These are phyloP conservation scores for Ceratobasidium sp. DNA, from an alignment of 1,284 basidiomycete species.

Conservation along the genomic window DNA sequence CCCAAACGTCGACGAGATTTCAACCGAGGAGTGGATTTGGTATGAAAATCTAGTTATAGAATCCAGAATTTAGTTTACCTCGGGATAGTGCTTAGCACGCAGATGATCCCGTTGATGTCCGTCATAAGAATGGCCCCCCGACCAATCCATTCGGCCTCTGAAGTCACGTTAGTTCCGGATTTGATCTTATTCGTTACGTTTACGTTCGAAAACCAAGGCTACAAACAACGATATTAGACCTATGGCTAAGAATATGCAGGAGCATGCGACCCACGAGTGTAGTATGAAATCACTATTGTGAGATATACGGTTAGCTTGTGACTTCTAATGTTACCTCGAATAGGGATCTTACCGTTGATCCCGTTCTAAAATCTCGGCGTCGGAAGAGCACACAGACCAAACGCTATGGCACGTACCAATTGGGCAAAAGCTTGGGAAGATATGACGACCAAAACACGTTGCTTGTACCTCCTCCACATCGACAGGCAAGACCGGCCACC, in stretches of 20 bases:
- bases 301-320: constrained; percentile 29
- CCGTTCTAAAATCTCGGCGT: constrained; percentile 71
- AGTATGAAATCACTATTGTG: constrained; percentile 87
- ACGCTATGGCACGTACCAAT: constrained; percentile 67
- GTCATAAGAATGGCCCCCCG: constrained; percentile 97
- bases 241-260: constrained; percentile 48
- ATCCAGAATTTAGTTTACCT: constrained; percentile 67
- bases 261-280: constrained; percentile 76
- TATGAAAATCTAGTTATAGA: constrained; percentile 50
- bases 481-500: constrained; percentile 86
- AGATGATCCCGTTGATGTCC: constrained; percentile 92
- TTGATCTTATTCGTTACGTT: constrained; percentile 48
- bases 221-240: constrained; percentile 40
- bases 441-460: constrained; percentile 93
- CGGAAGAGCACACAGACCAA: background rate
- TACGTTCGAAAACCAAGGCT: constrained; percentile 89
- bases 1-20: constrained; percentile 95
- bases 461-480: constrained; percentile 92
- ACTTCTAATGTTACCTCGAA: background rate
- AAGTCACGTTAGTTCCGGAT: constrained; percentile 42
- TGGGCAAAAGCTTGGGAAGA: constrained; percentile 97
- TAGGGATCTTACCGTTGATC: constrained; percentile 76
- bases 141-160: constrained; percentile 98
- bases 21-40: constrained; percentile 61
- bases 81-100: constrained; percentile 84